A percentile compares a stretch with the other conserved stretches of the same genome.
These are phyloP conservation scores for Aspergillus nidulans DNA, from an alignment of 495 filamentous ascomycete genomes.

Conservation along the genomic window DNA sequence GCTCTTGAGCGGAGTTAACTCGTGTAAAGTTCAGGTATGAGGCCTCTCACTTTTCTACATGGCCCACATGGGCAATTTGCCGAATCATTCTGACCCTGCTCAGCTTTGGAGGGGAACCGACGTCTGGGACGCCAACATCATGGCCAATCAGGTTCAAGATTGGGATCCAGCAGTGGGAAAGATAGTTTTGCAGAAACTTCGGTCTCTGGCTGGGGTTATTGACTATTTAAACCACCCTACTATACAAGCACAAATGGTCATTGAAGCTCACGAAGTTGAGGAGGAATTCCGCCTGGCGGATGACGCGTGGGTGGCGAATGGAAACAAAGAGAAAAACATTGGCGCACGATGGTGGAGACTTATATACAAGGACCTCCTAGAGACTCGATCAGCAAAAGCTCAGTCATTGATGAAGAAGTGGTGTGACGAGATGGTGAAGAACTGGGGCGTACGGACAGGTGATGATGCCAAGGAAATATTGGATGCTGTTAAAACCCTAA, in stretches of 20 bases:
- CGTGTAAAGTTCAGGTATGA: not conserved
- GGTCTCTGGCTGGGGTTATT: not conserved
- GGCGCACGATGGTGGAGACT: not conserved
- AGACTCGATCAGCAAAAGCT: not conserved
- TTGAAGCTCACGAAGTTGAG: not conserved
- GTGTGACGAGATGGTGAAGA: not conserved
- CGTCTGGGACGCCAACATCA: not conserved
- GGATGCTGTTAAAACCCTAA: not conserved
- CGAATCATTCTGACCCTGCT: not conserved
- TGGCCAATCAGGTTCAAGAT: not conserved
- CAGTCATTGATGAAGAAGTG: not conserved
- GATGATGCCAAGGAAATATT: not conserved
- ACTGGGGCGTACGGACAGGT: not conserved
- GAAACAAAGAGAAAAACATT: not conserved
- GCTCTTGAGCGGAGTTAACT: not conserved
- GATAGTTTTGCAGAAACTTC: not conserved
- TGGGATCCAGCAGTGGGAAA: not conserved
- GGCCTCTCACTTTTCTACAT: not conserved
- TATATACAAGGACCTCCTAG: not conserved
- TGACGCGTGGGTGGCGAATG: not conserved
- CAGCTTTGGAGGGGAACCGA: not conserved
- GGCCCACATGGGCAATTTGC: not conserved
- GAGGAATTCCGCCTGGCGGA: not conserved
- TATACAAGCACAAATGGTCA: not conserved
- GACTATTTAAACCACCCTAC: not conserved